Evolutionary conservation across 2,329 filamentous ascomycete species (phyloP).

Genomic region (Colletotrichum zoysiae): DNA sequence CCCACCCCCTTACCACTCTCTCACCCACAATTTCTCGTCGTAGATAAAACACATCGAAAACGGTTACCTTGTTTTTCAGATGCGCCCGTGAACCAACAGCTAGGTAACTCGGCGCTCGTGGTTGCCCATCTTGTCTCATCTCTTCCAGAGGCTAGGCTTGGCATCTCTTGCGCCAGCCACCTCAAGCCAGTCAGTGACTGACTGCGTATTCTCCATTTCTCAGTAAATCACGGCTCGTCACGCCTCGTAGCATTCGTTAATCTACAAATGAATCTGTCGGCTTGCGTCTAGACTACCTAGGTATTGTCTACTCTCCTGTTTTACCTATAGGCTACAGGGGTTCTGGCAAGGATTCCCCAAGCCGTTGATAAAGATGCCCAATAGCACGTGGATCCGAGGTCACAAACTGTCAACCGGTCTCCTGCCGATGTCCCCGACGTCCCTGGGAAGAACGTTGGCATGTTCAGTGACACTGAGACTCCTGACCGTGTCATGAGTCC

Average conservation of each 20-base stretch:
- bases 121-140: neutral
- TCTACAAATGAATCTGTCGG: slow-evolving; percentile 24
- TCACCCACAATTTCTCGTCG: neutral
- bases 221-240: neutral
- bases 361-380: slow-evolving; percentile 28
- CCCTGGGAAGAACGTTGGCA: neutral
- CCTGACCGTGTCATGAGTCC: no score
- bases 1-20: neutral
- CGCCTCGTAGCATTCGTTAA: slow-evolving; percentile 1
- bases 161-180: neutral
- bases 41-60: slow-evolving; percentile 36
- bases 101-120: neutral
- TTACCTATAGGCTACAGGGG: slow-evolving; percentile 12
- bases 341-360: slow-evolving; percentile 12
- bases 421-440: neutral
- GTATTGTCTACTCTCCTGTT: neutral
- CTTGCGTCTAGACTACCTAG: neutral
- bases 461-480: no score
- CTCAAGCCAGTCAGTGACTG: neutral
- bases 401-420: neutral
- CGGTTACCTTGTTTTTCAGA: neutral
- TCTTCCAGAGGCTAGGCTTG: neutral
- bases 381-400: slow-evolving; percentile 28
- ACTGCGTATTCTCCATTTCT: neutral
- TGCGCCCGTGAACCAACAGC: neutral